These are phyloP conservation scores for Aspergillus luchuensis DNA, from an alignment of 2,329 filamentous ascomycete genomes.

Conservation along the genomic window DNA sequence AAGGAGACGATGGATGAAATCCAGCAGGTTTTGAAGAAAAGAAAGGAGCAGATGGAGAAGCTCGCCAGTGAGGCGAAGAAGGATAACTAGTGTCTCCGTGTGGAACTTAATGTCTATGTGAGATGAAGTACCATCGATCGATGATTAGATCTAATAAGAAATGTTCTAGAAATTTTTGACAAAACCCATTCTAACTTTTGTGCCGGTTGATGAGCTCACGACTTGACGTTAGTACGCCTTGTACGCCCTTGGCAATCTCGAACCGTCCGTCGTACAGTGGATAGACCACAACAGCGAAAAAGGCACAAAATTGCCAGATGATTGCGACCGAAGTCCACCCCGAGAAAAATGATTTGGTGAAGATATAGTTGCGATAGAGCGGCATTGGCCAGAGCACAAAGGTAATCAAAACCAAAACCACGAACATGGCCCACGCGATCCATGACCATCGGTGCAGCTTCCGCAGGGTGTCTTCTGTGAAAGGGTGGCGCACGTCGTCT, in stretches of 20 bases:
- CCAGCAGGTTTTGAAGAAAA: slow-evolving; percentile 23
- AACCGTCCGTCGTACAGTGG: slow-evolving; percentile 52
- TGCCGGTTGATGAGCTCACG: background rate
- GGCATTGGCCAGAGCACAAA: slow-evolving; percentile 54
- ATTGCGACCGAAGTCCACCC: slow-evolving; percentile 51
- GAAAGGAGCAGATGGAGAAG: slow-evolving; percentile 25
- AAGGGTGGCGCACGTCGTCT: slow-evolving; percentile 50
- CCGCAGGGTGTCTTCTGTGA: slow-evolving; percentile 38
- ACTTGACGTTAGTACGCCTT: slow-evolving; percentile 20
- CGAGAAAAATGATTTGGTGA: slow-evolving; percentile 50
- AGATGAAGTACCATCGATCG: background rate
- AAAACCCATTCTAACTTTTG: no score
- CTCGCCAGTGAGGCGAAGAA: slow-evolving; percentile 23
- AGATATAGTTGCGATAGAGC: slow-evolving; percentile 53
- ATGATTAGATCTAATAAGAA: background rate
- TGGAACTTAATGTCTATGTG: background rate
- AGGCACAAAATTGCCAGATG: slow-evolving; percentile 53
- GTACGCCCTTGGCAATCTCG: slow-evolving; percentile 39
- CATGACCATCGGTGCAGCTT: slow-evolving; percentile 42
- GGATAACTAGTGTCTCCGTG: slow-evolving; percentile 12
- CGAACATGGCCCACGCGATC: slow-evolving; percentile 45
- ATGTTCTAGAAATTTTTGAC: background rate
- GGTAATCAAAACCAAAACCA: slow-evolving; percentile 49
- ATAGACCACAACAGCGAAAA: slow-evolving; percentile 50
- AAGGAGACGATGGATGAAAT: slow-evolving; percentile 62